Evolutionary conservation across 2,329 filamentous ascomycete genomes (phyloP).

Genomic region (Aspergillus felis): DNA sequence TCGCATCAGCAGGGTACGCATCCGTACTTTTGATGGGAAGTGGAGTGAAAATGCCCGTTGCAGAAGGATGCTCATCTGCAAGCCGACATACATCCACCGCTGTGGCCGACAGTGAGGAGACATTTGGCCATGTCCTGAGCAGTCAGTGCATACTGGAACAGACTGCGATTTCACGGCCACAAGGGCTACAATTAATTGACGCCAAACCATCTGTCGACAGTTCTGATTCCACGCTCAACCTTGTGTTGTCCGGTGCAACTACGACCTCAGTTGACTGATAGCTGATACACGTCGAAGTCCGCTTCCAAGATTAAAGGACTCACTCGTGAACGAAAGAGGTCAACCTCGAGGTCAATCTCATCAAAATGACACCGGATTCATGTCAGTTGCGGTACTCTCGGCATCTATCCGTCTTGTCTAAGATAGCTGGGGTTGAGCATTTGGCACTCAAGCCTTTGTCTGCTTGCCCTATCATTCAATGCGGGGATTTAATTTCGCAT

Average conservation of each 20-base stretch:
- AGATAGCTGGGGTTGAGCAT: not conserved
- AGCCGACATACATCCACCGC: too few relatives aligned
- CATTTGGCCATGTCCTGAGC: not conserved
- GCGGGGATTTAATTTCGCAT: not conserved
- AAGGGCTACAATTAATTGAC: not conserved
- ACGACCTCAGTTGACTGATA: not conserved
- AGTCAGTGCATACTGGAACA: not conserved
- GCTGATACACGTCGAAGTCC: not conserved
- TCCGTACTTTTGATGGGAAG: too few relatives aligned
- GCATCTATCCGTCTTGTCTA: not conserved
- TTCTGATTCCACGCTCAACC: too few relatives aligned
- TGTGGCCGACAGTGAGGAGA: not conserved
- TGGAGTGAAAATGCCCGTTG: too few relatives aligned
- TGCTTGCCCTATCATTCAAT: not conserved
- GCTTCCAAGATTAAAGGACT: not conserved
- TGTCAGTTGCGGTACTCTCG: not conserved
- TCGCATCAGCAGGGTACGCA: too few relatives aligned
- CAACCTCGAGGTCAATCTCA: not conserved
- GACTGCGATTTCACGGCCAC: not conserved
- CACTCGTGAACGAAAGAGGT: too few relatives aligned
- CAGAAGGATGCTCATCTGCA: too few relatives aligned
- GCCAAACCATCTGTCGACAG: not conserved
- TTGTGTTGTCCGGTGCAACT: not conserved
- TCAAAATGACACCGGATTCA: not conserved
- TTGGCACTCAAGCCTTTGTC: not conserved